Conservation (phyloP, 257 asterid species). For the Rauvolfia tetraphylla region DNA sequence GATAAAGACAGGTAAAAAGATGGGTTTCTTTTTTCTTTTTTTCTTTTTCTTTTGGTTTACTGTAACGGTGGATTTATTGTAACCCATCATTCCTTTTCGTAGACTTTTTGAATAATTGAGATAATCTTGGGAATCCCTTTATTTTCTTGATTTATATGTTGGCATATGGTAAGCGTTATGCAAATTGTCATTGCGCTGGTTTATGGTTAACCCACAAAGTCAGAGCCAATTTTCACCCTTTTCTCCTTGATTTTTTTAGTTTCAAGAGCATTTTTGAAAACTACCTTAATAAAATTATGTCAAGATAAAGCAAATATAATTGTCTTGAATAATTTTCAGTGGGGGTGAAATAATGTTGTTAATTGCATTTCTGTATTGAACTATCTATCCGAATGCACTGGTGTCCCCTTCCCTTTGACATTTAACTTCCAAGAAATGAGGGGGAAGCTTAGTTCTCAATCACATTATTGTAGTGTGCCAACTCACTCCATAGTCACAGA, state of each 20-base stretch:
- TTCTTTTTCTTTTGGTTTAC: neutral
- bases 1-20: conserved; percentile 25
- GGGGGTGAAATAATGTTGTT: neutral
- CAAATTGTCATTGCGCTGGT: neutral
- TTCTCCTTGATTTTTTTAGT: neutral
- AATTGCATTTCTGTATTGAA: neutral
- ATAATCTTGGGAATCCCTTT: neutral
- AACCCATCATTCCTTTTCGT: neutral
- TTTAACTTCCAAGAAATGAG: neutral
- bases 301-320: neutral
- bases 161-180: neutral
- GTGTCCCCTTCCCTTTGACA: neutral
- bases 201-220: neutral
- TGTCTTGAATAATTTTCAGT: neutral
- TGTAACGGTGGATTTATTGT: too few species aligned
- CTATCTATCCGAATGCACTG: neutral
- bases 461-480: neutral
- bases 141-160: neutral
- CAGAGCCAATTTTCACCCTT: neutral
- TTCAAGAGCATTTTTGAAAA: neutral
- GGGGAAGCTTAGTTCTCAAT: neutral
- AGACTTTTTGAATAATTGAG: neutral
- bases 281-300: neutral
- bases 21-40: neutral
- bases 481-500: neutral